Evolutionary conservation across 179 eudicot genomes (phyloP), one percentile per base, ranked within the genome.

Genomic region (Camellia oleifera): DNA sequence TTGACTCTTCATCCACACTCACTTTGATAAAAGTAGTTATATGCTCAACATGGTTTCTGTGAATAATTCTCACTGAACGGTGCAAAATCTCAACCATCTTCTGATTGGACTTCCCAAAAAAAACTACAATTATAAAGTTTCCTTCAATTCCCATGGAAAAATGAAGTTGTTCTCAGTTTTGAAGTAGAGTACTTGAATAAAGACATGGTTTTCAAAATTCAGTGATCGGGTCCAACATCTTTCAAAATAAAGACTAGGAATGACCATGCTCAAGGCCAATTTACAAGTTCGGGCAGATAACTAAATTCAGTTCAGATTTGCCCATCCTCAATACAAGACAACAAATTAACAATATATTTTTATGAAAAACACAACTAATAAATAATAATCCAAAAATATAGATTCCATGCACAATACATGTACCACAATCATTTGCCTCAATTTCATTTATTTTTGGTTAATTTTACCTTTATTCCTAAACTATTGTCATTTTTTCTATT

Each of bases 31-130:
- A 23, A 23, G 26, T 86, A n/a, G 98, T 94, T 65, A 94, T 94
- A 84, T 97, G 92, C 83, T 92, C 97, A 53, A 97, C 98, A 79
- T 94, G 98, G 79, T 94, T 91, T 76, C 79, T 91, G 84, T 94
- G 97, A 73, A 92, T 91, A 60, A 94, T 94, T 80, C 98, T 97
- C 63, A 94, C 98, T 61, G 95, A 91, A 78, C 93, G 86, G 72
- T 84, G 98, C 32, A 94, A 85, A 82, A 68, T 92, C 82, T 94
- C 98, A 72, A 94, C 95, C 98, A 94, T 94, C 81, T 88, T 92
- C 86, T 87, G 86, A 73, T 84, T 89, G 15, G 98, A 88, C 81
- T 91, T 84, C 74, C 95, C 93, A 56, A 75, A 88, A 79, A 79
- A 94, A 94, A 23, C 98, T 94, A 91, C 84, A 81, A 23, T 23